A percentile compares a stretch with the other conserved stretches of the same genome.
These are phyloP conservation scores for slime mould (Dictyostelium discoideum) DNA, from an alignment of 78 protist genomes.

Conservation along the genomic window DNA sequence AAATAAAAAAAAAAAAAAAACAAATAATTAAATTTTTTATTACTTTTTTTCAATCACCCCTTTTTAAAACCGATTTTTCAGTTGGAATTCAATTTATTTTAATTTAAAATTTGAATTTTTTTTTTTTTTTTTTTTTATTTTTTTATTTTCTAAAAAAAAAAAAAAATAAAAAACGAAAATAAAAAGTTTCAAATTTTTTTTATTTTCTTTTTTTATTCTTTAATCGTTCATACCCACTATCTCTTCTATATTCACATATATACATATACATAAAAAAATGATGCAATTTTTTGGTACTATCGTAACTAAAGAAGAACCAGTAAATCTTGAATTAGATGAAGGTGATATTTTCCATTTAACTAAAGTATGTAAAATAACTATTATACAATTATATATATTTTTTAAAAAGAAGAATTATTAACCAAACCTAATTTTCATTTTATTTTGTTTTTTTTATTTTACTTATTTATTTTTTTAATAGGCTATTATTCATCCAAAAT, in stretches of 20 bases:
- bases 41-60: background rate
- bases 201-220: background rate
- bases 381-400: no score
- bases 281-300: conserved; percentile 19
- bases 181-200: background rate
- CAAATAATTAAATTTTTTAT: background rate
- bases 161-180: background rate
- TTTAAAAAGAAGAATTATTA: background rate
- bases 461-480: background rate
- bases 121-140: background rate
- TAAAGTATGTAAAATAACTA: background rate
- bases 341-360: conserved; percentile 31
- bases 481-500: conserved; percentile 4
- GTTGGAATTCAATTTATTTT: background rate
- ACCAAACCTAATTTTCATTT: background rate
- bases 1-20: background rate
- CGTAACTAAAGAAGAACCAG: background rate
- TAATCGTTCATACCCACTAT: background rate
- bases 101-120: background rate
- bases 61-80: background rate
- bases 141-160: background rate
- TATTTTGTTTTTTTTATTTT: background rate
- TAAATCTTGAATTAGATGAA: conserved; percentile 8
- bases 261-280: background rate
- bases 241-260: background rate